Evolutionary conservation across 805 yeast species (phyloP).

Genomic region (Candida xyloterini): DNA sequence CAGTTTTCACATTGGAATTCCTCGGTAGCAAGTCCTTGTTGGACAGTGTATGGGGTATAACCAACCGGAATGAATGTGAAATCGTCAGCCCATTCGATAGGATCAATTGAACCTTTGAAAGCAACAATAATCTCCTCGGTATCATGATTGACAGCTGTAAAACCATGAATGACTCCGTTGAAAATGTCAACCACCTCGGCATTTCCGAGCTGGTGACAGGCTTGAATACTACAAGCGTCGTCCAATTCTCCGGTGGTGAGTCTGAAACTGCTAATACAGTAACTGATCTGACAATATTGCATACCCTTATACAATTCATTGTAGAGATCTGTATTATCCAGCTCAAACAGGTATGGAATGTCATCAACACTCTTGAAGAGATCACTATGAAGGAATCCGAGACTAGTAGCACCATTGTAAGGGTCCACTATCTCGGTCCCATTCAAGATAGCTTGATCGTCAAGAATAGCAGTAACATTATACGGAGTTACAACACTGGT

Average conservation of each 20-base stretch:
- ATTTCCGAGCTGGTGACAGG: slow-evolving; percentile 26
- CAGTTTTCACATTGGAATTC: slow-evolving; percentile 46
- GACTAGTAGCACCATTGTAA: background rate
- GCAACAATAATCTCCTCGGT: slow-evolving; percentile 44
- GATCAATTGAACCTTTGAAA: slow-evolving; percentile 63
- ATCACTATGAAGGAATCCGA: background rate
- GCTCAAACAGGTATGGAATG: slow-evolving; percentile 2
- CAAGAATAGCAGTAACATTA: background rate
- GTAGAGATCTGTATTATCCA: slow-evolving; percentile 17
- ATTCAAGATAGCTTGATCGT: no score
- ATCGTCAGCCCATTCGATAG: slow-evolving; percentile 62
- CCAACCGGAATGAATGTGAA: slow-evolving; percentile 44
- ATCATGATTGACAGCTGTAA: slow-evolving; percentile 47
- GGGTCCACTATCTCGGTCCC: background rate
- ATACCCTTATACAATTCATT: slow-evolving; percentile 32
- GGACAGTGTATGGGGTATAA: slow-evolving; percentile 41
- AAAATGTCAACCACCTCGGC: slow-evolving; percentile 40
- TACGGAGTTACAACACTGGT: background rate
- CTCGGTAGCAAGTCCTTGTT: slow-evolving; percentile 19
- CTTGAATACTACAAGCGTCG: slow-evolving; percentile 34
- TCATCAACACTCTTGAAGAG: background rate
- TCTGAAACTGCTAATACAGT: slow-evolving; percentile 31
- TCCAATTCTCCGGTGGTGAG: slow-evolving; percentile 25
- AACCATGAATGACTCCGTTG: slow-evolving; percentile 53
- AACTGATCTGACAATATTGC: slow-evolving; percentile 33